phyloP scores from a whole-genome alignment of 2,329 filamentous ascomycete species.

The Alternaria consortialis region DNA sequence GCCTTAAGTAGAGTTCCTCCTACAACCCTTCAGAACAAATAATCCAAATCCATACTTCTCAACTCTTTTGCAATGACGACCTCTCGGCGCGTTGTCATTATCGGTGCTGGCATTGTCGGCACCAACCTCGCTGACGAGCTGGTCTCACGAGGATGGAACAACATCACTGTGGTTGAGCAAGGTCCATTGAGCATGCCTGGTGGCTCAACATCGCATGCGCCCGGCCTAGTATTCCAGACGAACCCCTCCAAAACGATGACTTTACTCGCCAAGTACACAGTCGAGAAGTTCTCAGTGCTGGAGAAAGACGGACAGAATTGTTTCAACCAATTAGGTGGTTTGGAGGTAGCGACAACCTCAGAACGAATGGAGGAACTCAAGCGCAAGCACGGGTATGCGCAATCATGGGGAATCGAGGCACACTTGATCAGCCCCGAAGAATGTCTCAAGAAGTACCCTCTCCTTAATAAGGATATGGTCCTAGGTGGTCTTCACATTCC shows the following conservation, averaged over 20 bases:
- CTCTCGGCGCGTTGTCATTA: slow-evolving; percentile 54
- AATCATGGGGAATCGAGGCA: slow-evolving; percentile 68
- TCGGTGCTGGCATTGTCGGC: slow-evolving; percentile 70
- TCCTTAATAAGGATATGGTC: slow-evolving; percentile 62
- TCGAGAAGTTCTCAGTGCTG: slow-evolving; percentile 66
- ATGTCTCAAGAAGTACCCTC: slow-evolving; percentile 64
- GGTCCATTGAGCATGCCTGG: slow-evolving; percentile 70
- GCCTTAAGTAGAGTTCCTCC: slow-evolving; percentile 23
- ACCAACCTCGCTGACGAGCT: slow-evolving; percentile 72
- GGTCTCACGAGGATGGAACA: slow-evolving; percentile 67
- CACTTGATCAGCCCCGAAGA: slow-evolving; percentile 62
- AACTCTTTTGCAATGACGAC: slow-evolving; percentile 31
- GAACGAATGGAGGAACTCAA: slow-evolving; percentile 68
- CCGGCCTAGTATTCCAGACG: slow-evolving; percentile 71
- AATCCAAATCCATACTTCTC: slow-evolving; percentile 1
- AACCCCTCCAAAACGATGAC: slow-evolving; percentile 67
- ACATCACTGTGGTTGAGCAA: slow-evolving; percentile 72
- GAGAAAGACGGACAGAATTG: slow-evolving; percentile 56
- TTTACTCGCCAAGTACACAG: slow-evolving; percentile 67
- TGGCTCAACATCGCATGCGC: slow-evolving; percentile 72
- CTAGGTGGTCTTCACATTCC: slow-evolving; percentile 69
- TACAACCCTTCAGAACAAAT: slow-evolving; percentile 3
- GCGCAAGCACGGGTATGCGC: slow-evolving; percentile 68
- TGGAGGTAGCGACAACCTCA: slow-evolving; percentile 69
- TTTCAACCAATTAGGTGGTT: slow-evolving; percentile 70